Percentiles rank a stretch among this genome's conserved stretches.
These are phyloP conservation scores for Aspergillus unguis DNA, from an alignment of 2,329 filamentous ascomycete genomes.

Conservation along the genomic window DNA sequence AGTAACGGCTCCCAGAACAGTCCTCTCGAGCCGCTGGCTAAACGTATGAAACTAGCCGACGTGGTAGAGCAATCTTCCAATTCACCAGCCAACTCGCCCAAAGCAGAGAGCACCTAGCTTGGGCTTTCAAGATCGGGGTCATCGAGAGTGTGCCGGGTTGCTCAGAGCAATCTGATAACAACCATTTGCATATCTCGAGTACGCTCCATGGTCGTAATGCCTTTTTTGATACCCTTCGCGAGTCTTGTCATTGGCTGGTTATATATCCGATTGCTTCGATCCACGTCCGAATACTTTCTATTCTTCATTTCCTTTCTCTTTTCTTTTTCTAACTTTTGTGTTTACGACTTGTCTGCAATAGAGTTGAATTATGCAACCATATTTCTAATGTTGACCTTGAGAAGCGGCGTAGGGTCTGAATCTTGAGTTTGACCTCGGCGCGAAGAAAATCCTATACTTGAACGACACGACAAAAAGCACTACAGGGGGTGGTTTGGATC, in stretches of 20 bases:
- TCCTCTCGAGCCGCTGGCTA: constrained; percentile 49
- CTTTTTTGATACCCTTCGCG: constrained; percentile 41
- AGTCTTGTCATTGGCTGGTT: constrained; percentile 35
- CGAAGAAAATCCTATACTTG: constrained; percentile 2
- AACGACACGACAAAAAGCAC: constrained; percentile 1
- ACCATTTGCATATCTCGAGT: constrained; percentile 19
- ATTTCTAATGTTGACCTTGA: neutral
- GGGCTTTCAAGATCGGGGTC: constrained; percentile 7
- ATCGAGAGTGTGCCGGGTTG: neutral
- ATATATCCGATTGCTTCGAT: constrained; percentile 20
- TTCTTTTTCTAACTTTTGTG: neutral
- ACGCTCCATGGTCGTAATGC: constrained; percentile 26
- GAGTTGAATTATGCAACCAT: constrained; percentile 1
- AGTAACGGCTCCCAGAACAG: constrained; percentile 22
- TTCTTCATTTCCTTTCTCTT: neutral
- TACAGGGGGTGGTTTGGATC: neutral
- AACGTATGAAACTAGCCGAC: constrained; percentile 57
- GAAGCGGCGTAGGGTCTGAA: neutral
- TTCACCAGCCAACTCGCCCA: constrained; percentile 34
- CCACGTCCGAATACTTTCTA: constrained; percentile 6
- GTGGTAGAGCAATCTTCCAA: constrained; percentile 45
- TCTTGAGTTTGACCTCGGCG: constrained; percentile 1
- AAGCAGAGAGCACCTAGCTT: constrained; percentile 24
- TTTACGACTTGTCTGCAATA: constrained; percentile 9
- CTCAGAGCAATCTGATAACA: neutral